These are phyloP conservation scores for Ceratocystis lukuohia DNA, from an alignment of 2,329 filamentous ascomycete genomes.

Conservation along the genomic window DNA sequence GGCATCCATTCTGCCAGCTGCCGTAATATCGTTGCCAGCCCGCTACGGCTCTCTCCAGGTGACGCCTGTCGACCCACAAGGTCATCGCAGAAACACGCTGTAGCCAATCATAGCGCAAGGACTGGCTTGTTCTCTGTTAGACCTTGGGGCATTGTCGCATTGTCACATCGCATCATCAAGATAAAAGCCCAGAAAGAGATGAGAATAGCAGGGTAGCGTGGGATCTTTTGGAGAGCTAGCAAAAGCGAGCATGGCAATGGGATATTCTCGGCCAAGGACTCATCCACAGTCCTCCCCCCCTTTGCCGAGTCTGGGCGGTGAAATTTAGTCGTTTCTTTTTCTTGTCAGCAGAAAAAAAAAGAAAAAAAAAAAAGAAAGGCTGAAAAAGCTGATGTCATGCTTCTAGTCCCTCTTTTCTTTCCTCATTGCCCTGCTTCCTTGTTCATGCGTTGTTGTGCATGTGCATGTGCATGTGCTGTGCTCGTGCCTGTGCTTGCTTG, in stretches of 20 bases:
- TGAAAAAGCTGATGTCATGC: not conserved
- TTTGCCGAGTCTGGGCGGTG: not conserved
- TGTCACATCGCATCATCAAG: not conserved
- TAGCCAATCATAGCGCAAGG: not conserved
- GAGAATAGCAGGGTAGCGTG: too few species aligned
- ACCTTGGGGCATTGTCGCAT: not conserved
- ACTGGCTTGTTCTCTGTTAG: not conserved
- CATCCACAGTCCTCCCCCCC: too few species aligned
- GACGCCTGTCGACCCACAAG: too few species aligned
- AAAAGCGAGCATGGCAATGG: too few species aligned
- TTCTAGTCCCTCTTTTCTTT: not conserved
- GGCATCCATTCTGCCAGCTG: too few species aligned
- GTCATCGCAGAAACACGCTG: too few species aligned
- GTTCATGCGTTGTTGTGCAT: not conserved
- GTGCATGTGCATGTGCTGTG: not conserved
- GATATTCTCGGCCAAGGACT: too few species aligned
- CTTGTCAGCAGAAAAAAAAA: not conserved
- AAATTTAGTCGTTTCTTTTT: not conserved
- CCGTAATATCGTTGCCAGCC: too few species aligned
- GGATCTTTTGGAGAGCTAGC: too few species aligned
- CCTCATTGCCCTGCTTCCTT: not conserved
- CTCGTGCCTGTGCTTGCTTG: not conserved
- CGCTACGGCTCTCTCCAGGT: too few species aligned
- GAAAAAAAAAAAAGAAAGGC: not conserved
- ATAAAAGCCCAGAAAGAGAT: not conserved